A percentile compares a stretch with the other conserved stretches of the same genome.
Conservation (phyloP, 2,329 filamentous ascomycete species). For the Fusarium devonianum region DNA sequence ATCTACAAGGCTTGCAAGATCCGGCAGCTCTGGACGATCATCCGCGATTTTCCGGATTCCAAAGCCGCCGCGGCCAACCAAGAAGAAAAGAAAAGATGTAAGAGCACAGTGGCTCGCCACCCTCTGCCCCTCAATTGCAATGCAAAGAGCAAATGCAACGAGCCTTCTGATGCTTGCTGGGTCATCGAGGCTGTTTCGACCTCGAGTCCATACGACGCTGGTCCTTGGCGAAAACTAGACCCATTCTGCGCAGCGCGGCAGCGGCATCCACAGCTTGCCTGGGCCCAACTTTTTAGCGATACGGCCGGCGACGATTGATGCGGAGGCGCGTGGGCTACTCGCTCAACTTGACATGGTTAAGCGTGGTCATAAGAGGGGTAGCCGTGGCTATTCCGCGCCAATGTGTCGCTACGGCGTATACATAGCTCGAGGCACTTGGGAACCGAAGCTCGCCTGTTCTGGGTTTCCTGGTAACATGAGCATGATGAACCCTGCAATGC, state of each 20-base stretch:
- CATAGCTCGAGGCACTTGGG: constrained; percentile 26
- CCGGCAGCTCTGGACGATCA: constrained; percentile 32
- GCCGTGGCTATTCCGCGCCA: constrained; percentile 11
- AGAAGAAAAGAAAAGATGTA: neutral
- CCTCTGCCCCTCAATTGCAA: neutral
- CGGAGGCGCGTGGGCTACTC: constrained; percentile 19
- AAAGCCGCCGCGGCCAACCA: neutral
- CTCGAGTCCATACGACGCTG: constrained; percentile 12
- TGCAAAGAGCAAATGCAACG: no score
- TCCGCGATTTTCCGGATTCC: constrained; percentile 28
- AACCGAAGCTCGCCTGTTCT: constrained; percentile 7
- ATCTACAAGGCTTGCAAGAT: constrained; percentile 18
- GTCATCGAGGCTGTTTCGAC: no score
- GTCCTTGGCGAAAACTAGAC: constrained; percentile 33
- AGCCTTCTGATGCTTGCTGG: no score
- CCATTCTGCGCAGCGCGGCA: constrained; percentile 25
- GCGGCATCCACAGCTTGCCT: constrained; percentile 29
- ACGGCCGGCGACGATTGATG: constrained; percentile 11
- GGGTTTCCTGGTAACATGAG: no score
- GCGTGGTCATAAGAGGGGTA: constrained; percentile 16
- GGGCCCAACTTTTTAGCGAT: constrained; percentile 15
- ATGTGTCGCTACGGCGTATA: constrained; percentile 33
- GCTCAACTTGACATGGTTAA: constrained; percentile 16
- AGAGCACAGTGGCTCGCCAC: no score
- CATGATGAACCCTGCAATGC: no score